phyloP scores from a whole-genome alignment of 306 rosid genomes.

The Astragalus membranaceus region DNA sequence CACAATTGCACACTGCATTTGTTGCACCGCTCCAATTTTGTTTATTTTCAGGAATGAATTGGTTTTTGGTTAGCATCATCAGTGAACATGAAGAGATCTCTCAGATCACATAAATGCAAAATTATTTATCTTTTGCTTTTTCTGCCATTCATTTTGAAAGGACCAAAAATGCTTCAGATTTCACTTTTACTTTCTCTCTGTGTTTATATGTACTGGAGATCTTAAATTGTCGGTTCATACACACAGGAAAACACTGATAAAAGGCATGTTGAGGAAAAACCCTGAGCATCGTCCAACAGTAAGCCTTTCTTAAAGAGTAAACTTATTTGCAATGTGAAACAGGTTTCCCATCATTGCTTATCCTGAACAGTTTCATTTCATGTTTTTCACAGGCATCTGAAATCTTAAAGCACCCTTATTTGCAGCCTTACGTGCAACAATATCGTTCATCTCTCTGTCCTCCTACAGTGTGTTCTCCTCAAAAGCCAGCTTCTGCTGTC shows the following conservation, averaged over 20 bases:
- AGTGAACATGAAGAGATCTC: not conserved
- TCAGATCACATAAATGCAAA: not conserved
- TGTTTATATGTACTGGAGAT: slow-evolving; percentile 3
- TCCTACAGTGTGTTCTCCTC: slow-evolving; percentile 38
- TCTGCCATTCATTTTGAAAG: not conserved
- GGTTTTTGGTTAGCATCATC: not conserved
- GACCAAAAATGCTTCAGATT: not conserved
- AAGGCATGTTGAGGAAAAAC: slow-evolving; percentile 88
- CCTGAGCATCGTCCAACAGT: slow-evolving; percentile 93
- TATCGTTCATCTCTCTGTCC: slow-evolving; percentile 56
- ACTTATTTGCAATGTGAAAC: not conserved
- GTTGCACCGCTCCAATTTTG: not conserved
- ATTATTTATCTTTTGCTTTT: not conserved
- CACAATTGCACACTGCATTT: not conserved
- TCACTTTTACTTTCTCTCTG: not conserved
- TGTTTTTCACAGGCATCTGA: slow-evolving; percentile 72
- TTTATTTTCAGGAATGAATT: not conserved
- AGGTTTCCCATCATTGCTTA: slow-evolving; percentile 3
- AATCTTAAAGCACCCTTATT: slow-evolving; percentile 84
- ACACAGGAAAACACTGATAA: slow-evolving; percentile 85
- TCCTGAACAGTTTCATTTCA: slow-evolving; percentile 13
- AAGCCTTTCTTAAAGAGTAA: slow-evolving; percentile 28
- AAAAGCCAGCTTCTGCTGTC: slow-evolving; percentile 36
- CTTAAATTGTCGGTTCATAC: slow-evolving; percentile 5
- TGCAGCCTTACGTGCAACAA: slow-evolving; percentile 74